phyloP scores from a whole-genome alignment of 306 rosid genomes.

The Fragaria ananassa region DNA sequence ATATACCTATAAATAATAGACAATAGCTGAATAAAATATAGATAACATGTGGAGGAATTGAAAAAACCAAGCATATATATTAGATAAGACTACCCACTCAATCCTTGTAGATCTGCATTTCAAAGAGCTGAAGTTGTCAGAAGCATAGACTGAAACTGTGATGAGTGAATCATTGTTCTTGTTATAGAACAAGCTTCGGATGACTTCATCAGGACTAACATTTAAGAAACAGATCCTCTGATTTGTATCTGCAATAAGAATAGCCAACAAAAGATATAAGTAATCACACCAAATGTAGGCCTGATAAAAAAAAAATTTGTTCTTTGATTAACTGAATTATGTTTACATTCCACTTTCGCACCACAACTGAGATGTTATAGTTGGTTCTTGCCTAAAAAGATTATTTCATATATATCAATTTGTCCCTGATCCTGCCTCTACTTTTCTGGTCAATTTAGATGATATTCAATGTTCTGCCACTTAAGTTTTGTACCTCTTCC shows the following conservation, averaged over 20 bases:
- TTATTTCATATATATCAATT: not conserved
- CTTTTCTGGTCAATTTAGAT: not conserved
- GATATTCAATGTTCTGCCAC: not conserved
- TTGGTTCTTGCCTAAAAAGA: not conserved
- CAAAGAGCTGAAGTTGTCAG: conserved; percentile 79
- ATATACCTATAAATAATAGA: conserved; percentile 47
- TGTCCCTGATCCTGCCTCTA: not conserved
- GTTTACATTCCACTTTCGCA: not conserved
- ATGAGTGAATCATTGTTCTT: conserved; percentile 82
- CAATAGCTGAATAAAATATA: conserved; percentile 10
- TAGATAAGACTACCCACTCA: conserved; percentile 46
- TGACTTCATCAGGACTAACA: conserved; percentile 73
- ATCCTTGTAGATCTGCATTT: conserved; percentile 84
- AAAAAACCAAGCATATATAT: not conserved
- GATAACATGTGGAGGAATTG: conserved; percentile 6
- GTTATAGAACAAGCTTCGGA: conserved; percentile 76
- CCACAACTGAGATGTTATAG: not conserved
- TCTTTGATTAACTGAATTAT: not conserved
- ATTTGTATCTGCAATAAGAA: conserved; percentile 57
- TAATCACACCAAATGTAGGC: not conserved
- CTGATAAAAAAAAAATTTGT: not conserved
- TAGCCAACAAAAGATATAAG: not conserved
- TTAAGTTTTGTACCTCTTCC: not conserved
- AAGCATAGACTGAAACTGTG: conserved; percentile 79
- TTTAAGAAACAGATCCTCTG: conserved; percentile 73